Percentiles rank a stretch among this genome's conserved stretches.
phyloP scores from a whole-genome alignment of 495 filamentous ascomycete genomes.

The Hypomontagnella submonticulosa region DNA sequence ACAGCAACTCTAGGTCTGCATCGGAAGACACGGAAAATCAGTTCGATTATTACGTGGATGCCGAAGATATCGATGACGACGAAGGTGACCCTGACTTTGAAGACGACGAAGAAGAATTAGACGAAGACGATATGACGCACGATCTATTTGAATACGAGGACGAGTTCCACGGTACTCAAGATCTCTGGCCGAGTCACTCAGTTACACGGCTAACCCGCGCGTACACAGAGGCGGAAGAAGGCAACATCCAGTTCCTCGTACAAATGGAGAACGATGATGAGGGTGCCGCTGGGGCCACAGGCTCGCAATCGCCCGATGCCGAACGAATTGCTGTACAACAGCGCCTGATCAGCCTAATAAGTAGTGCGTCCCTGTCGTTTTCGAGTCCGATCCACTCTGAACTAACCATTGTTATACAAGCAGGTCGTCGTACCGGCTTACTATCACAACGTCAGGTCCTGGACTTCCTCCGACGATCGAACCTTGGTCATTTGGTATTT shows the following conservation, averaged over 20 bases:
- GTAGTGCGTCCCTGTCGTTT: conserved; percentile 31
- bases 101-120: conserved; percentile 54
- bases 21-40: conserved; percentile 35
- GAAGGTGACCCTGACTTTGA: conserved; percentile 65
- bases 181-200: conserved; percentile 14
- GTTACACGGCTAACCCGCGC: conserved; percentile 10
- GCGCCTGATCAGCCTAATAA: conserved; percentile 48
- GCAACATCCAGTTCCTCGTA: conserved; percentile 46
- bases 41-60: conserved; percentile 42
- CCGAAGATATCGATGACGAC: conserved; percentile 48
- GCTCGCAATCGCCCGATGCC: conserved; percentile 24
- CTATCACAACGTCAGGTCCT: conserved; percentile 60
- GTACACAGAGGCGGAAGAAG: conserved; percentile 44
- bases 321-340: conserved; percentile 40
- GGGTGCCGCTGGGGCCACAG: conserved; percentile 28
- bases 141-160: conserved; percentile 56
- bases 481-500: conserved; percentile 51
- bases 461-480: conserved; percentile 58
- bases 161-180: conserved; percentile 53
- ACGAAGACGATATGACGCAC: conserved; percentile 53
- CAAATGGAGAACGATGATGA: conserved; percentile 46
- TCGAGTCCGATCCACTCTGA: neutral
- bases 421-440: conserved; percentile 45
- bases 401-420: conserved; percentile 30
- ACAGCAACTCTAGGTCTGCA: conserved; percentile 34